Base-by-base conservation (phyloP, 176 grass and related monocot species). In the Raddia guianensis region DNA sequence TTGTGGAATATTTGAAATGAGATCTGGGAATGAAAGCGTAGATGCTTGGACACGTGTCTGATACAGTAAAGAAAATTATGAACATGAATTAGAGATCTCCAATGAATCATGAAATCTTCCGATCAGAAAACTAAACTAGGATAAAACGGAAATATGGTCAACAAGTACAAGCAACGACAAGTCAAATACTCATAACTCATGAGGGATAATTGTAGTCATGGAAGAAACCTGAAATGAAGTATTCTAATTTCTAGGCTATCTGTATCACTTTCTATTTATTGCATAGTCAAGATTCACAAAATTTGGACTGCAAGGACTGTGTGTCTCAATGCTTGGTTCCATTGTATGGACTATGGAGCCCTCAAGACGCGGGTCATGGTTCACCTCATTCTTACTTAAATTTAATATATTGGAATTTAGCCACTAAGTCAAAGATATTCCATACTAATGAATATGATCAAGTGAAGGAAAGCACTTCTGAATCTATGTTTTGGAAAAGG, bases 31-130 rank as follows among this genome's bases (percentile, higher is more conserved):
- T 81, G 96, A 98, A 79, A 98, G 90, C 5, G 92, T 91, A 46
- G 96, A 98, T 75, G 96, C 92, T 98, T 98, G 96, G 57, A 98
- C 79, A 64, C 96, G 86, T 79, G 96, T 95, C 92, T 98, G 79
- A 76, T 52, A 70, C 61, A 54, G 20, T 19, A 75, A 4, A 84
- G 32, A 83, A 81, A 55, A 52, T 27, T 40, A n/a, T 27, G 5
- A 21, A 77, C 49, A 69, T 79, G 55, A 65, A 72, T 84, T 49
- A 85, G 51, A 80, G 27, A 49, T 54, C 32, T 65, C 59, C 49
- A 65, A 55, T 33, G n/a, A 63, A 65, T 33, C 46, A 35, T 13
- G 6, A 32, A 72, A 55, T 71, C 32, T 64, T 18, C 37, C 59
- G 74, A 5, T 16, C 6, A 3, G 18, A 47, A 70, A 46, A 63